phyloP scores from a whole-genome alignment of 108 stramenopile species.

The Cyclotella distinguenda region DNA sequence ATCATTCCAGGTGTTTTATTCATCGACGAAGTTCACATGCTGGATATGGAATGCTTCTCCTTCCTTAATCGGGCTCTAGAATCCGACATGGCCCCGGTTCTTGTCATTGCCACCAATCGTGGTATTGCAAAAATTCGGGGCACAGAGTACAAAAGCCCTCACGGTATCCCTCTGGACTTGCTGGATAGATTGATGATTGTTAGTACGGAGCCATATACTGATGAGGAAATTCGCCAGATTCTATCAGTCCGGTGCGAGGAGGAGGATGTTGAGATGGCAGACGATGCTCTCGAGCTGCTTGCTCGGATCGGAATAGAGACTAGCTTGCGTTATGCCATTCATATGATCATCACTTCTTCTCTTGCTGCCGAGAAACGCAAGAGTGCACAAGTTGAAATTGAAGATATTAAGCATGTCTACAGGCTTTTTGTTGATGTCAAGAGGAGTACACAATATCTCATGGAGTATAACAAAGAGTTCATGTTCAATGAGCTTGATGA shows the following conservation, averaged over 20 bases:
- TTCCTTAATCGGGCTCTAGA: constrained; percentile 92
- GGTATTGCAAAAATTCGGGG: constrained; percentile 93
- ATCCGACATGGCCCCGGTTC: constrained; percentile 86
- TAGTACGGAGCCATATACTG: constrained; percentile 86
- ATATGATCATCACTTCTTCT: constrained; percentile 95
- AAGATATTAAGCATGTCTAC: constrained; percentile 90
- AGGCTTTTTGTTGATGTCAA: constrained; percentile 96
- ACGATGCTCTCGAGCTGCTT: constrained; percentile 93
- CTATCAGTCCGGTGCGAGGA: constrained; percentile 88
- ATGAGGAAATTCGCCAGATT: constrained; percentile 87
- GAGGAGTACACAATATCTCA: constrained; percentile 96
- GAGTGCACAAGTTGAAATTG: constrained; percentile 81
- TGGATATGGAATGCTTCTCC: constrained; percentile 95
- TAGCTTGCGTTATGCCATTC: constrained; percentile 97
- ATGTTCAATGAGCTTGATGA: constrained; percentile 88
- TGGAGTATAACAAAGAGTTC: constrained; percentile 98
- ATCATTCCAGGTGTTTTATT: constrained; percentile 98
- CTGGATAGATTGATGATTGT: constrained; percentile 98
- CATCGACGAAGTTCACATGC: constrained; percentile 99
- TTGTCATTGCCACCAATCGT: constrained; percentile 93
- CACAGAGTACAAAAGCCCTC: constrained; percentile 93
- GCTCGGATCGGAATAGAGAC: constrained; percentile 96
- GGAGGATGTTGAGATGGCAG: constrained; percentile 98
- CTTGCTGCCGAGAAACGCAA: constrained; percentile 90
- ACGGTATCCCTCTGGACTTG: constrained; percentile 96